Percentiles rank a stretch among this genome's conserved stretches.
Conservation (phyloP, 1,284 basidiomycete genomes). For the Rhodotorula sp. region DNA sequence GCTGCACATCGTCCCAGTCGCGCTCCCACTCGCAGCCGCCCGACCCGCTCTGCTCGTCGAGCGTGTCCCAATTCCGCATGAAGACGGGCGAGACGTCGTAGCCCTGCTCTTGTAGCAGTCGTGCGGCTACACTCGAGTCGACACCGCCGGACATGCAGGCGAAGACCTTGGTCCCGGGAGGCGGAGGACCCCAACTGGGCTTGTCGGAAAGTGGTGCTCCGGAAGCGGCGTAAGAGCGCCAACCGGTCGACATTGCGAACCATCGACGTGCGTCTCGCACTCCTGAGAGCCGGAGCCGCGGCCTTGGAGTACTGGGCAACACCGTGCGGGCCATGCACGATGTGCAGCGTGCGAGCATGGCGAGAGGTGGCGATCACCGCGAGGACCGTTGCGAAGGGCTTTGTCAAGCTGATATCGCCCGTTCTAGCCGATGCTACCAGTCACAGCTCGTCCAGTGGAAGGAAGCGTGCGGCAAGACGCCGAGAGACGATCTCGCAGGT, state of each 20-base stretch:
- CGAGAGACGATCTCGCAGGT: too few species aligned
- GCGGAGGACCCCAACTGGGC: conserved; percentile 7
- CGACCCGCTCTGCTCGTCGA: conserved; percentile 52
- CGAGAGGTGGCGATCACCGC: too few species aligned
- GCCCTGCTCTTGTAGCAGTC: conserved; percentile 71
- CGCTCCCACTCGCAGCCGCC: conserved; percentile 90
- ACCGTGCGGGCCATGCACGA: background rate
- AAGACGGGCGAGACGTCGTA: conserved; percentile 79
- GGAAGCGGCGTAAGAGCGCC: background rate
- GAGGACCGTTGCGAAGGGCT: too few species aligned
- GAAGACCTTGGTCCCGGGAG: conserved; percentile 58
- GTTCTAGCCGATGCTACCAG: too few species aligned
- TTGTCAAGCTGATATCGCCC: too few species aligned
- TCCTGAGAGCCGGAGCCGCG: background rate
- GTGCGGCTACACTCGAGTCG: conserved; percentile 83
- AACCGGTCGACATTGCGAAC: background rate
- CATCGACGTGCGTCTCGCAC: background rate
- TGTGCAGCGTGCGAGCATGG: too few species aligned
- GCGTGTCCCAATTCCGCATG: conserved; percentile 88
- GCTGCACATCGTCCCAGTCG: conserved; percentile 87
- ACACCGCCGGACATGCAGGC: conserved; percentile 96
- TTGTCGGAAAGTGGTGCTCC: background rate
- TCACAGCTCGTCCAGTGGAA: too few species aligned
- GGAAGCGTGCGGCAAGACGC: too few species aligned
- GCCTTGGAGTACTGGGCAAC: background rate